phyloP scores from a whole-genome alignment of 768 basidiomycete genomes.

The Termitomyces sp. region DNA sequence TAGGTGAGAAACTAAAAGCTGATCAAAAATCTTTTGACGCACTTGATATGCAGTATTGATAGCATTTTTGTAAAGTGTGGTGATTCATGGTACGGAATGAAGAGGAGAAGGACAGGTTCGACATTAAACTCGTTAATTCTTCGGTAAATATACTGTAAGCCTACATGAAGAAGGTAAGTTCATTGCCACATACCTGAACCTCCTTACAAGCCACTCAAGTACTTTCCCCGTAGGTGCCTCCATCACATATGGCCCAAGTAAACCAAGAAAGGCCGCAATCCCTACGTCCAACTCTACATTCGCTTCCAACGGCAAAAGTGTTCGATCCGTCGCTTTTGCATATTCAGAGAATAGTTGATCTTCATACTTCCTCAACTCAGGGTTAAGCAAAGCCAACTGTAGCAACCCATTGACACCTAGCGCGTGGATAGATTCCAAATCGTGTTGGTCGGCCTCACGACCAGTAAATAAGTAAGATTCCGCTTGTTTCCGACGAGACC shows the following conservation, averaged over 20 bases:
- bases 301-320: slow-evolving; percentile 61
- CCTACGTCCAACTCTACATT: slow-evolving; percentile 58
- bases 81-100: slow-evolving; percentile 93
- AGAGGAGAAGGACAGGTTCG: slow-evolving; percentile 68
- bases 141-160: slow-evolving; percentile 7
- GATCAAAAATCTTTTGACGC: slow-evolving; percentile 18
- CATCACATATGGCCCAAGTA: slow-evolving; percentile 79
- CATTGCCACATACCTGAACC: slow-evolving; percentile 68
- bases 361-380: slow-evolving; percentile 58
- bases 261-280: slow-evolving; percentile 58
- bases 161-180: neutral
- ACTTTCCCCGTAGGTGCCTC: slow-evolving; percentile 79
- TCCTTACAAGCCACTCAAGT: slow-evolving; percentile 91
- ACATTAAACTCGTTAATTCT: slow-evolving; percentile 96
- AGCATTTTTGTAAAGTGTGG: slow-evolving; percentile 93
- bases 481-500: slow-evolving; percentile 54
- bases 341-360: slow-evolving; percentile 76
- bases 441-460: slow-evolving; percentile 78
- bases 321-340: slow-evolving; percentile 73
- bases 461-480: slow-evolving; percentile 90
- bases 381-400: slow-evolving; percentile 62
- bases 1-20: neutral
- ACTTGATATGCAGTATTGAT: slow-evolving; percentile 79
- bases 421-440: slow-evolving; percentile 82
- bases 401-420: slow-evolving; percentile 76